A percentile compares a stretch with the other conserved stretches of the same genome.
These are phyloP conservation scores for Prototheca wickerhamii DNA, from an alignment of 163 green algal species.

Conservation along the genomic window DNA sequence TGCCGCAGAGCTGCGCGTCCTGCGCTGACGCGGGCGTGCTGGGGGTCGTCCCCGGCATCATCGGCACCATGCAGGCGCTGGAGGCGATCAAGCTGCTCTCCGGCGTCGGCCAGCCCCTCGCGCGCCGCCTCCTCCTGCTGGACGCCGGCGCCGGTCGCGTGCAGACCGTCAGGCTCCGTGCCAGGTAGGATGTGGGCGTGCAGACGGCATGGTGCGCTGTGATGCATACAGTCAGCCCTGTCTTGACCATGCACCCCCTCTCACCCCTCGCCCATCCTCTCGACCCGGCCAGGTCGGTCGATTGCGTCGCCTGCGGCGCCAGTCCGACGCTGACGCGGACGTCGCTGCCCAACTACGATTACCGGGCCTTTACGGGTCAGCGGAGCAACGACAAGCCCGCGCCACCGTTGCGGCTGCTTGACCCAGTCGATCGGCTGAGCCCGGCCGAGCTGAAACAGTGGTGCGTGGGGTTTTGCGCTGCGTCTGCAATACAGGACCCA, in stretches of 20 bases:
- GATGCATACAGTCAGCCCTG: too few species aligned
- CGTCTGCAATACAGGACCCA: too few species aligned
- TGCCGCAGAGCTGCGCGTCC: constrained; percentile 60
- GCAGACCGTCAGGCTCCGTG: constrained; percentile 67
- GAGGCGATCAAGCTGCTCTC: constrained; percentile 86
- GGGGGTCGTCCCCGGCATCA: constrained; percentile 83
- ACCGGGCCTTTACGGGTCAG: constrained; percentile 68
- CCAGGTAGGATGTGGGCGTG: constrained; percentile 18
- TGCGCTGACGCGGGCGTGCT: constrained; percentile 90
- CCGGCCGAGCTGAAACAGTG: constrained; percentile 13
- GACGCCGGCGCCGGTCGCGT: constrained; percentile 59
- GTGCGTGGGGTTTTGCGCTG: background rate
- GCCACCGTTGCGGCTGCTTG: constrained; percentile 34
- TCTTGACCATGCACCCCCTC: background rate
- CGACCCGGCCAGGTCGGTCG: constrained; percentile 9
- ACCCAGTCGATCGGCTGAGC: constrained; percentile 31
- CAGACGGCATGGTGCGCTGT: too few species aligned
- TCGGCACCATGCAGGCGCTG: constrained; percentile 79
- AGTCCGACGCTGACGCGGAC: constrained; percentile 38
- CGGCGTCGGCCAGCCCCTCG: constrained; percentile 47
- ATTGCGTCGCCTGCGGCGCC: constrained; percentile 65
- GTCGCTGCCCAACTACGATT: constrained; percentile 61
- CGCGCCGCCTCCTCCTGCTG: constrained; percentile 61
- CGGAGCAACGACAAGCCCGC: constrained; percentile 33
- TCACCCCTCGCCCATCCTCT: background rate